Evolutionary conservation across 1,139 yeast genomes (phyloP).

Genomic region (Pneumocystis carinii): DNA sequence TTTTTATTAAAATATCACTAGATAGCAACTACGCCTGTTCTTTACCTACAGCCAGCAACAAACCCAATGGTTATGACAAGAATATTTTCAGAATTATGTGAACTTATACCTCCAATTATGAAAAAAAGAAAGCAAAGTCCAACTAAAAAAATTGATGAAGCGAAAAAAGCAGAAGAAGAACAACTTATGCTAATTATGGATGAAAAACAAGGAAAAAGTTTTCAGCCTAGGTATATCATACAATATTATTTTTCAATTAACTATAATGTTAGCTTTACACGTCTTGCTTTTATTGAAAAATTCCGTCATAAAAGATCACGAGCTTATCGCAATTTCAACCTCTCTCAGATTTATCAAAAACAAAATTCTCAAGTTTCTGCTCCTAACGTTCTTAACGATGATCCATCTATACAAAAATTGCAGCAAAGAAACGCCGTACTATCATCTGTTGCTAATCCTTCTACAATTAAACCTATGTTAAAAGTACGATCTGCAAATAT

Average conservation of each 20-base stretch:
- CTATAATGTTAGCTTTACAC: slow-evolving; percentile 4
- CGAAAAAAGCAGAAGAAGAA: slow-evolving; percentile 10
- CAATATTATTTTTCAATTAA: background rate
- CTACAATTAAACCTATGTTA: background rate
- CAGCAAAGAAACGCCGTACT: background rate
- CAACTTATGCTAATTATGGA: slow-evolving; percentile 11
- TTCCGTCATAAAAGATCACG: slow-evolving; percentile 4
- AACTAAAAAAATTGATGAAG: slow-evolving; percentile 7
- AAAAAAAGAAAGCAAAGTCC: slow-evolving; percentile 7
- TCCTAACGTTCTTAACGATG: background rate
- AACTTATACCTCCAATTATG: slow-evolving; percentile 7
- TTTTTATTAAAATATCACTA: background rate
- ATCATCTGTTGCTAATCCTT: background rate
- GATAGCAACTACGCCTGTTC: slow-evolving; percentile 12
- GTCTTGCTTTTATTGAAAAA: slow-evolving; percentile 13
- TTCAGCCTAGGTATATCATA: slow-evolving; percentile 6
- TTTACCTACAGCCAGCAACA: slow-evolving; percentile 9
- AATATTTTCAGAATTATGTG: slow-evolving; percentile 4
- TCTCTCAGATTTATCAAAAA: background rate
- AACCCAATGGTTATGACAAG: slow-evolving; percentile 9
- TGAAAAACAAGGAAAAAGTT: slow-evolving; percentile 9
- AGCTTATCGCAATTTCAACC: background rate
- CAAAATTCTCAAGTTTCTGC: background rate
- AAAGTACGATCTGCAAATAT: background rate
- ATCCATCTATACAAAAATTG: background rate